Conservation (phyloP, 106 monocot species). For the Allium sativum region DNA sequence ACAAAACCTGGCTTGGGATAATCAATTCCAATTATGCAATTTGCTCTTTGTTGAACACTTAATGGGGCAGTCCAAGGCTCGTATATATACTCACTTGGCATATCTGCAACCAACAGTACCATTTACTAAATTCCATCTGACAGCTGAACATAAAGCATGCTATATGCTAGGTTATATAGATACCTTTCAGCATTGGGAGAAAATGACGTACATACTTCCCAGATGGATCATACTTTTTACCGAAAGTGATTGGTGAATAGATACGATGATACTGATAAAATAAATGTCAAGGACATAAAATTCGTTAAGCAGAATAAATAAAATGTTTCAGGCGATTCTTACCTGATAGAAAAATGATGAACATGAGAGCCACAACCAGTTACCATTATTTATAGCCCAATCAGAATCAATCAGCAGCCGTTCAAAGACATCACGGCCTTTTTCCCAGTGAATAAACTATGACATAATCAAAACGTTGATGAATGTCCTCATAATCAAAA, state of each 20-base stretch:
- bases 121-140: neutral
- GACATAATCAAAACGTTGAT: too few species aligned
- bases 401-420: slow-evolving; percentile 61
- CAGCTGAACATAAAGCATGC: too few species aligned
- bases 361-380: slow-evolving; percentile 79
- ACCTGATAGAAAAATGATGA: slow-evolving; percentile 78
- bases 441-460: slow-evolving; percentile 91
- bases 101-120: slow-evolving; percentile 31
- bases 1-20: slow-evolving; percentile 71
- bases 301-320: too few species aligned
- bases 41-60: slow-evolving; percentile 62
- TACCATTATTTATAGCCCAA: slow-evolving; percentile 75
- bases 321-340: neutral
- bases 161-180: neutral
- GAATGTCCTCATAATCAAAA: too few species aligned
- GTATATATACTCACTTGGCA: slow-evolving; percentile 86
- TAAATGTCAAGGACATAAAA: neutral
- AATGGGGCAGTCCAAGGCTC: slow-evolving; percentile 89
- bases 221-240: slow-evolving; percentile 78
- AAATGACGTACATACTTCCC: slow-evolving; percentile 76
- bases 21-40: slow-evolving; percentile 77
- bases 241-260: slow-evolving; percentile 81
- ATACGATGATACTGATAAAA: slow-evolving; percentile 59
- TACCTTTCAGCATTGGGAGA: slow-evolving; percentile 81
- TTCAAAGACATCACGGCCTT: slow-evolving; percentile 73